Evolutionary conservation across 805 yeast genomes (phyloP).

Genomic region (Nakazawaea molendinolei): DNA sequence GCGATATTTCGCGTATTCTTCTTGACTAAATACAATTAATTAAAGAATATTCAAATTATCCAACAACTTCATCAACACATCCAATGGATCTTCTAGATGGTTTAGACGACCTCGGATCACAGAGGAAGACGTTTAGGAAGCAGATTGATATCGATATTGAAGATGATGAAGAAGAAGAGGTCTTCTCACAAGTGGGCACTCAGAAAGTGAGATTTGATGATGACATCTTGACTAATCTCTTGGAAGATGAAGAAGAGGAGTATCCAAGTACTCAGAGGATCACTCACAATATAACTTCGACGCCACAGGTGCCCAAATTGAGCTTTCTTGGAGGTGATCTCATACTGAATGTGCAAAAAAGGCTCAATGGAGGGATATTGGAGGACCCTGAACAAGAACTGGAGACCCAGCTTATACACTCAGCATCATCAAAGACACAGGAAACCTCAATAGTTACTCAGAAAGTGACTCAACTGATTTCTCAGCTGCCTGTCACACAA

Average conservation of each 20-base stretch:
- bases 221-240: neutral
- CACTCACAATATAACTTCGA: too few relatives aligned
- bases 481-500: neutral
- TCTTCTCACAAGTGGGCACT: too few relatives aligned
- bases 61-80: too few relatives aligned
- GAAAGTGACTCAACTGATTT: neutral
- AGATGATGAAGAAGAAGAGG: neutral
- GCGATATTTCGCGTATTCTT: neutral
- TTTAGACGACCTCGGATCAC: conserved; percentile 16
- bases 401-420: conserved; percentile 5
- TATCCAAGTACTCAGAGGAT: too few relatives aligned
- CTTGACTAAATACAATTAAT: neutral
- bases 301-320: neutral
- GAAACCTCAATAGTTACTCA: too few relatives aligned
- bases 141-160: conserved; percentile 1
- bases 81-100: conserved; percentile 19
- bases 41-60: too few relatives aligned
- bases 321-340: neutral
- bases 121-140: conserved; percentile 7
- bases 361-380: conserved; percentile 6
- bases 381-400: neutral
- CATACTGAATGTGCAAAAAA: conserved; percentile 1
- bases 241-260: neutral
- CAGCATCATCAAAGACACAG: too few relatives aligned
- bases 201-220: neutral